A percentile compares a stretch with the other conserved stretches of the same genome.
These are phyloP conservation scores for Saccharomyces mikatae DNA, from an alignment of 805 yeast genomes.

Conservation along the genomic window DNA sequence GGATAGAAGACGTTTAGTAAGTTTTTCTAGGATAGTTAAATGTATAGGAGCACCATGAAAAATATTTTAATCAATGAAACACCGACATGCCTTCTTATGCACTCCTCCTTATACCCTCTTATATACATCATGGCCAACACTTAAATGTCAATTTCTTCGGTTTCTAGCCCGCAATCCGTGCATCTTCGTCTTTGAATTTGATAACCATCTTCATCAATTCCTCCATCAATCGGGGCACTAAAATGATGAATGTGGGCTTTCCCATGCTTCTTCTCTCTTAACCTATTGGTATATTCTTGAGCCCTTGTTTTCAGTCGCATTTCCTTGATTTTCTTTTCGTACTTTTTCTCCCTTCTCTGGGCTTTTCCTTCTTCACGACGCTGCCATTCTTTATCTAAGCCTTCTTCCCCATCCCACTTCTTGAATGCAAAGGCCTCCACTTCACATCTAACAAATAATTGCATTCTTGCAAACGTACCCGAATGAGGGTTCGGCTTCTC, in stretches of 20 bases:
- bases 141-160: slow-evolving; percentile 52
- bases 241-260: slow-evolving; percentile 69
- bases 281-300: slow-evolving; percentile 69
- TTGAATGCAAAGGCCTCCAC: slow-evolving; percentile 89
- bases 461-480: slow-evolving; percentile 83
- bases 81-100: neutral
- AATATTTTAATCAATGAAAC: neutral
- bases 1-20: neutral
- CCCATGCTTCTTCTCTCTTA: slow-evolving; percentile 52
- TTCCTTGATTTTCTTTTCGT: slow-evolving; percentile 67
- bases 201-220: slow-evolving; percentile 35
- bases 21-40: neutral
- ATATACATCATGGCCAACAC: neutral
- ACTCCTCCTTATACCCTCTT: neutral
- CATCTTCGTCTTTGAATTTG: slow-evolving; percentile 53
- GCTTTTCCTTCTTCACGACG: slow-evolving; percentile 66
- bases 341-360: slow-evolving; percentile 68
- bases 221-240: slow-evolving; percentile 47
- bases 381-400: slow-evolving; percentile 87
- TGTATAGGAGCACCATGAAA: neutral
- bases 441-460: slow-evolving; percentile 78
- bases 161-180: slow-evolving; percentile 72
- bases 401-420: slow-evolving; percentile 91
- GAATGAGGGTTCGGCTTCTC: slow-evolving; percentile 95
- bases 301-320: slow-evolving; percentile 92